Evolutionary conservation across 2,329 filamentous ascomycete genomes (phyloP).

Genomic region (Plectosphaerella plurivora): DNA sequence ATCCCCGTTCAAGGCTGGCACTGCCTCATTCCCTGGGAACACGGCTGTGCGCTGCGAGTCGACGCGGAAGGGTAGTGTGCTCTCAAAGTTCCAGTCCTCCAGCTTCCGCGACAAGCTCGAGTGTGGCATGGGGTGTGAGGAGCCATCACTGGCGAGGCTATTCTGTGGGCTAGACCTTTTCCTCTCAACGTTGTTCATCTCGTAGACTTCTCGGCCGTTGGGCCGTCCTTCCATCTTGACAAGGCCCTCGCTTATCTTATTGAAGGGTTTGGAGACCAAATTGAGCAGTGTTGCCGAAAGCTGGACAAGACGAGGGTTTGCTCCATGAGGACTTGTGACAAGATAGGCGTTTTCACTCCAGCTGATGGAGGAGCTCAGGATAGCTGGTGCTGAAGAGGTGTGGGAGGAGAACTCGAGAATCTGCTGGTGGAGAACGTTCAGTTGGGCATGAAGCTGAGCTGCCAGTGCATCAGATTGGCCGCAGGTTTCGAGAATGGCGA

Average conservation of each 20-base stretch:
- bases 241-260: no score
- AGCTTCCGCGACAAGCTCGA: not conserved
- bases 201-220: no score
- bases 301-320: not conserved
- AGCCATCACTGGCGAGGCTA: no score
- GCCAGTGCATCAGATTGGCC: constrained; percentile 5
- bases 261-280: no score
- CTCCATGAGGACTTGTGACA: not conserved
- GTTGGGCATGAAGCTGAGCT: constrained; percentile 6
- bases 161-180: no score
- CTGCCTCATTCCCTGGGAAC: not conserved
- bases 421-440: constrained; percentile 1
- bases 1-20: not conserved
- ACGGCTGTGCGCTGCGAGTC: not conserved
- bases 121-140: no score
- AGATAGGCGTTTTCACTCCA: not conserved
- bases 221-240: no score
- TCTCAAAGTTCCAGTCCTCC: not conserved
- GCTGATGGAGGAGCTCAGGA: not conserved
- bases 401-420: not conserved
- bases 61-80: not conserved
- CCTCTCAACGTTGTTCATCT: no score
- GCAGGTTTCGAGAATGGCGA: constrained; percentile 11
- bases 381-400: not conserved
- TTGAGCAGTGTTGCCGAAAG: no score